Conservation (phyloP, 306 rosid genomes). For the Gleditsia sinensis region DNA sequence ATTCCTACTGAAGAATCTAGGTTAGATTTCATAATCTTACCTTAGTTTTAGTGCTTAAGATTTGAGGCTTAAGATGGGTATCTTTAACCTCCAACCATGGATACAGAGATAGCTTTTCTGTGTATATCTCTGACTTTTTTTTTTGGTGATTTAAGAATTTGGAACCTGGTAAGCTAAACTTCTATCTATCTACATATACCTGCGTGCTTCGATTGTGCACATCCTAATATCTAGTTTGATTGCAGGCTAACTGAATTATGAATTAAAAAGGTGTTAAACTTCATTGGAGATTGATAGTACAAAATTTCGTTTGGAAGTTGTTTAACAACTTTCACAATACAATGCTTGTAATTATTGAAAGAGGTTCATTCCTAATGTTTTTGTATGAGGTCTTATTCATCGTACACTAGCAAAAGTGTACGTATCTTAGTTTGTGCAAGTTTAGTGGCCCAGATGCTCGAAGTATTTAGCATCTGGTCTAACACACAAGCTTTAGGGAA, state of each 20-base stretch:
- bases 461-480: neutral
- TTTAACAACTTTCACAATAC: neutral
- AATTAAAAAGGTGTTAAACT: neutral
- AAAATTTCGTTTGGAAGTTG: neutral
- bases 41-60: neutral
- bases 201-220: neutral
- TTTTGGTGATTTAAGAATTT: neutral
- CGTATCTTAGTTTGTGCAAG: neutral
- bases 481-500: neutral
- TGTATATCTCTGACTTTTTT: neutral
- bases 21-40: slow-evolving; percentile 35
- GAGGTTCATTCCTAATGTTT: neutral
- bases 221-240: neutral
- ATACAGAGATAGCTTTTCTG: neutral
- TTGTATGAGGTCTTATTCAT: neutral
- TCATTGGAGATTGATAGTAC: neutral
- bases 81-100: neutral
- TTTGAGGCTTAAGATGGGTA: neutral
- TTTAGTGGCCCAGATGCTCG: neutral
- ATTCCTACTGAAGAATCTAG: slow-evolving; percentile 93
- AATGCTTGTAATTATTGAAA: neutral
- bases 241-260: neutral
- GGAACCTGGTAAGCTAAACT: neutral
- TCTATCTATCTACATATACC: neutral
- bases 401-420: neutral